Evolutionary conservation across 192 early-diverging fungal genomes (phyloP).

Genomic region (Gonapodya prolifera): DNA sequence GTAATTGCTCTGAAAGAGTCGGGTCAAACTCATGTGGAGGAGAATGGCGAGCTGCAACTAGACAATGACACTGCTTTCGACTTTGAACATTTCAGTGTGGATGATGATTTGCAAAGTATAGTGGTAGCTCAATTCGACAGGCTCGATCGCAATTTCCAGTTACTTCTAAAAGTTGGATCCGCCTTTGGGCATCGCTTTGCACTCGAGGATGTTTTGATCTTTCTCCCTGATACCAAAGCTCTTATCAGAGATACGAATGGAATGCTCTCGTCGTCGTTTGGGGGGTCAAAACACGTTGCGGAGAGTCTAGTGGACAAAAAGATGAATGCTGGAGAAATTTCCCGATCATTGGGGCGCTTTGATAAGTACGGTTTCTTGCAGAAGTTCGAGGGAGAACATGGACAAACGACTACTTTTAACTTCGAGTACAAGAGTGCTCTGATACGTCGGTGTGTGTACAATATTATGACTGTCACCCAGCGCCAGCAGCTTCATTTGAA

Average conservation of each 20-base stretch:
- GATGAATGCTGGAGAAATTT: neutral
- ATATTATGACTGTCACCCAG: conserved; percentile 30
- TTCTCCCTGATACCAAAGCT: neutral
- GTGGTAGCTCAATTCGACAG: conserved; percentile 38
- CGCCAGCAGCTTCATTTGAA: conserved; percentile 32
- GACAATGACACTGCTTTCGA: conserved; percentile 23
- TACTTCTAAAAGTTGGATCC: conserved; percentile 37
- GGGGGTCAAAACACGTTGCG: neutral
- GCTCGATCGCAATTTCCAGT: conserved; percentile 31
- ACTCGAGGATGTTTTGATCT: conserved; percentile 32
- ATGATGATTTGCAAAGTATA: conserved; percentile 29
- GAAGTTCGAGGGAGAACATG: conserved; percentile 13
- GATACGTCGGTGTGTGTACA: conserved; percentile 36
- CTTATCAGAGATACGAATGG: neutral
- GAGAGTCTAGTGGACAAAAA: neutral
- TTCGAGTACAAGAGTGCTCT: conserved; percentile 32
- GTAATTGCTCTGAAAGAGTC: conserved; percentile 31
- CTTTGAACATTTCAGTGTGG: conserved; percentile 29
- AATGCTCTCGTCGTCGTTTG: neutral
- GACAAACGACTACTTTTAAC: neutral
- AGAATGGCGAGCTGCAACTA: conserved; percentile 15
- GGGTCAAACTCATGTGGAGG: conserved; percentile 20
- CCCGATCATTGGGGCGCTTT: neutral
- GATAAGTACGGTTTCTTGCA: conserved; percentile 38
- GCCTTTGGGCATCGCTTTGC: conserved; percentile 33